Conservation (phyloP, 176 grass and related monocot species). For the Avena sativa region DNA sequence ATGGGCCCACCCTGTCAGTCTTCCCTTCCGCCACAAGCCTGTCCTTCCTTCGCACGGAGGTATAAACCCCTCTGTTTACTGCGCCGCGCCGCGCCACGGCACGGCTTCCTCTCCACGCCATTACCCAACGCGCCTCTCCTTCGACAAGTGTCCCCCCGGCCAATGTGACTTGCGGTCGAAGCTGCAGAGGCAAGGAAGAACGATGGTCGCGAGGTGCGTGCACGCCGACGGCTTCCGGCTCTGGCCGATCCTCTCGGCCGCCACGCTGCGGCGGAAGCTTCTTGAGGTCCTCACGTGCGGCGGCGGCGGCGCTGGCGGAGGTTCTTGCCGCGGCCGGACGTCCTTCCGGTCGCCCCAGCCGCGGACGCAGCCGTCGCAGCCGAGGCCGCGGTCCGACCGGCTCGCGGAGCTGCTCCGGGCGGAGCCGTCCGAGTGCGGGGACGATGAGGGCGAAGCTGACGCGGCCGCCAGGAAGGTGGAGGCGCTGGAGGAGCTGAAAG, state of each 20-base stretch:
- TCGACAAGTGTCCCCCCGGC: constrained; percentile 38
- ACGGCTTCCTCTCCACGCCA: constrained; percentile 54
- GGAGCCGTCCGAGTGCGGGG: constrained; percentile 67
- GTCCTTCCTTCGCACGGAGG: not conserved
- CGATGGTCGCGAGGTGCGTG: constrained; percentile 54
- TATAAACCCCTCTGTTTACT: constrained; percentile 48
- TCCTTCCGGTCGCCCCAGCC: constrained; percentile 38
- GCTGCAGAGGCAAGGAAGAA: not conserved
- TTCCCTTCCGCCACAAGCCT: not conserved
- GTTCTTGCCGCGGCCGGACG: constrained; percentile 21
- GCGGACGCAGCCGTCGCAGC: constrained; percentile 37
- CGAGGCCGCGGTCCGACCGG: constrained; percentile 52
- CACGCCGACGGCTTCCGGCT: constrained; percentile 55
- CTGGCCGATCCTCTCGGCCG: constrained; percentile 71
- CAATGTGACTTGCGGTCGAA: constrained; percentile 53
- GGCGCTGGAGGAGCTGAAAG: constrained; percentile 59
- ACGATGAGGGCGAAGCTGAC: constrained; percentile 30
- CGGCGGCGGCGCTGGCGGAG: not conserved
- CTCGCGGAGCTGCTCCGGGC: constrained; percentile 67
- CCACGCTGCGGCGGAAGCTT: constrained; percentile 59
- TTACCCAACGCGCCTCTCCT: not conserved
- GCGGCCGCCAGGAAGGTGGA: constrained; percentile 38
- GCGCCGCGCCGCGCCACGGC: constrained; percentile 40
- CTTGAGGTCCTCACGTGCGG: constrained; percentile 66
- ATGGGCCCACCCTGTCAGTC: constrained; percentile 2